Evolutionary conservation across 768 basidiomycete genomes (phyloP).

Genomic region (Pleurotus sapidus): DNA sequence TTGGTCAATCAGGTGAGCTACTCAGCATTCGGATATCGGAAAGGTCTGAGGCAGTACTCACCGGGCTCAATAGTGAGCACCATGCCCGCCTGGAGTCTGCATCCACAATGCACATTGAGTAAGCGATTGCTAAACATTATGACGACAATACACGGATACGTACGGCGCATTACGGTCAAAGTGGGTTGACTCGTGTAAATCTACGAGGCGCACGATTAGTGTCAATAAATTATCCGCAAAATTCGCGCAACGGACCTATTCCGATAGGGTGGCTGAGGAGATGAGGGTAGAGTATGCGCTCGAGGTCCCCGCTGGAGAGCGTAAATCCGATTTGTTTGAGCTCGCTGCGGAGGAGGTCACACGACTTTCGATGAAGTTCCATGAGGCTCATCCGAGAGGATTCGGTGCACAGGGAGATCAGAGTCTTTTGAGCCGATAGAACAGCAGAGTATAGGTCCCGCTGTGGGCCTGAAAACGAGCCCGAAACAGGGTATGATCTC

Average conservation of each 20-base stretch:
- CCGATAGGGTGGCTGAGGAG: constrained; percentile 91
- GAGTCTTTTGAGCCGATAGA: constrained; percentile 66
- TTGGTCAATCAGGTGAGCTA: neutral
- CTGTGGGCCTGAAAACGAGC: constrained; percentile 77
- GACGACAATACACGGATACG: constrained; percentile 18
- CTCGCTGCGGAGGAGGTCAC: constrained; percentile 64
- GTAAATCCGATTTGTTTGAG: constrained; percentile 77
- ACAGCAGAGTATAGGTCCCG: constrained; percentile 82
- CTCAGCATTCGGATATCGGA: constrained; percentile 6
- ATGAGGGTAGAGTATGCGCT: constrained; percentile 89
- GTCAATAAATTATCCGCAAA: neutral
- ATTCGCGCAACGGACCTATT: constrained; percentile 50
- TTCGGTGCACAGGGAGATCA: constrained; percentile 61
- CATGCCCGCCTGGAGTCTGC: constrained; percentile 78
- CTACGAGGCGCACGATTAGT: constrained; percentile 32
- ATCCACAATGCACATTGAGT: neutral
- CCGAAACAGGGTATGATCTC: constrained; percentile 85
- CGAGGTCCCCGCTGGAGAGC: constrained; percentile 52
- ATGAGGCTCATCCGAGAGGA: constrained; percentile 56
- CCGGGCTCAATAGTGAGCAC: constrained; percentile 93
- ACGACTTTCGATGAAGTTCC: constrained; percentile 75
- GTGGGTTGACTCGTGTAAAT: constrained; percentile 83
- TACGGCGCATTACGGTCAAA: constrained; percentile 54
- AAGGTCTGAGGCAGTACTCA: constrained; percentile 19
- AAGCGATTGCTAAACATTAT: neutral